These are phyloP conservation scores for Cryptosporidium bovis DNA, from an alignment of 169 alveolate species.

Conservation along the genomic window DNA sequence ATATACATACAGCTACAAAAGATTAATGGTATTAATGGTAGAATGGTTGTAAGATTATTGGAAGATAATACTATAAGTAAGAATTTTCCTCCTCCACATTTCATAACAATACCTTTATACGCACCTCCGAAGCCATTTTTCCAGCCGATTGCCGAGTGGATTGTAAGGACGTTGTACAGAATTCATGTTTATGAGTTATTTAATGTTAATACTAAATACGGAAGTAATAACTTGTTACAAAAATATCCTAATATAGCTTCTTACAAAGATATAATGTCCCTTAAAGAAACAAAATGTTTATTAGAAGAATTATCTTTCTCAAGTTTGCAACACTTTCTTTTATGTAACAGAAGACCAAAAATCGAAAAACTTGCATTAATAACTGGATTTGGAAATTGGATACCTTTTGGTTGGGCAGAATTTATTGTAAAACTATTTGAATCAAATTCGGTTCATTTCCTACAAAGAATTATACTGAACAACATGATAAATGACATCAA, in stretches of 20 bases:
- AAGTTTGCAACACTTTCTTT: constrained; percentile 50
- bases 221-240: not conserved
- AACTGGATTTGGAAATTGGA: constrained; percentile 69
- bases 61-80: constrained; percentile 30
- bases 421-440: constrained; percentile 63
- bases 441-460: constrained; percentile 18
- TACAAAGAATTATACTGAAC: constrained; percentile 43
- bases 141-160: constrained; percentile 75
- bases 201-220: not conserved
- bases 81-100: constrained; percentile 53
- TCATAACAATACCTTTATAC: constrained; percentile 26
- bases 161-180: constrained; percentile 43
- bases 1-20: constrained; percentile 41
- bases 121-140: constrained; percentile 69
- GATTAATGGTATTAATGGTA: constrained; percentile 48
- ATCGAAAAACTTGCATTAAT: constrained; percentile 54
- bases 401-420: constrained; percentile 69
- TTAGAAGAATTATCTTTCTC: constrained; percentile 63
- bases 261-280: constrained; percentile 28
- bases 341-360: constrained; percentile 59
- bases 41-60: constrained; percentile 38
- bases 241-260: constrained; percentile 27
- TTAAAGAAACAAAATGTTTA: constrained; percentile 41
- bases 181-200: constrained; percentile 20
- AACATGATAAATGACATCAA: not conserved